phyloP scores from a whole-genome alignment of 75 land plant species.

The Picea glauca region DNA sequence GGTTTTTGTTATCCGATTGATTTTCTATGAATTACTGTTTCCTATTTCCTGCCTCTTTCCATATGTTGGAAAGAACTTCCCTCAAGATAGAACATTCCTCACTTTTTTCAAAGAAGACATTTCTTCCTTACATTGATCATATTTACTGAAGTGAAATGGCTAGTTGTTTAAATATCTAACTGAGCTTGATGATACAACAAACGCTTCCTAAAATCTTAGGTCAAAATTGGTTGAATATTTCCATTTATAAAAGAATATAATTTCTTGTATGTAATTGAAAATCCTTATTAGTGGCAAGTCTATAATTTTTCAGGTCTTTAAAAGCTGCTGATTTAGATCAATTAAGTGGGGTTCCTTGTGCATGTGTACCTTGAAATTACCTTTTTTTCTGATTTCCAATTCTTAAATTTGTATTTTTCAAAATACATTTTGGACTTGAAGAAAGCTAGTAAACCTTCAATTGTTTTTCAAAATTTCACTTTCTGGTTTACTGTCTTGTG shows the following conservation, averaged over 20 bases:
- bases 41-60: neutral
- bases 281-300: neutral
- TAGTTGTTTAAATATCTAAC: neutral
- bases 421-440: slow-evolving; percentile 1
- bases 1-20: too few relatives aligned
- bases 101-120: neutral
- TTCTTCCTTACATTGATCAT: neutral
- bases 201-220: neutral
- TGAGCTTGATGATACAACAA: neutral
- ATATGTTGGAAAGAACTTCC: neutral
- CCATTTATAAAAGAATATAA: neutral
- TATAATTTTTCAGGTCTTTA: neutral
- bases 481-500: neutral
- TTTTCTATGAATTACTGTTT: neutral
- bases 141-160: neutral
- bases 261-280: neutral
- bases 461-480: neutral
- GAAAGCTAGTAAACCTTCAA: neutral
- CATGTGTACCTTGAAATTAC: neutral
- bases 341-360: neutral
- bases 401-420: neutral
- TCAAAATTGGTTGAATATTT: neutral
- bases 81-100: neutral
- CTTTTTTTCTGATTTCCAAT: neutral
- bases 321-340: neutral